Evolutionary conservation across 805 yeast species (phyloP).

Genomic region (Metahyphopichia silvanorum): DNA sequence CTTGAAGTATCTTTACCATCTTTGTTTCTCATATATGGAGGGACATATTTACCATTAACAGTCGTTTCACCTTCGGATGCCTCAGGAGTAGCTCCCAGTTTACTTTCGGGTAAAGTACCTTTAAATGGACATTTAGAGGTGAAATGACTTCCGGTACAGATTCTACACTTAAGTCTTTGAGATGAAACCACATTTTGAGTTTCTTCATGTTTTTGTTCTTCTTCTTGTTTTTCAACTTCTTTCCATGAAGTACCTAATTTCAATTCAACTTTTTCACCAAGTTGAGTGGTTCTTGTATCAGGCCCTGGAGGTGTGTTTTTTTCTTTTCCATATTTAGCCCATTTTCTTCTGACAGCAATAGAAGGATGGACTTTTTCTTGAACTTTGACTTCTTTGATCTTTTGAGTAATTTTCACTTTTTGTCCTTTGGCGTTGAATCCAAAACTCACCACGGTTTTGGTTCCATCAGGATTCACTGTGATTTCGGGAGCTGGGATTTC

Average conservation of each 20-base stretch:
- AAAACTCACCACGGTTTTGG: slow-evolving; percentile 81
- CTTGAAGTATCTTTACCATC: slow-evolving; percentile 47
- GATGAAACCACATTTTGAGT: slow-evolving; percentile 34
- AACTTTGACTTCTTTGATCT: slow-evolving; percentile 69
- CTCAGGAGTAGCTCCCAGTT: slow-evolving; percentile 35
- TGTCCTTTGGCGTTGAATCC: slow-evolving; percentile 74
- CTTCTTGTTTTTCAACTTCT: slow-evolving; percentile 71
- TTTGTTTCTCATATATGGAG: slow-evolving; percentile 43
- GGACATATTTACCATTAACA: slow-evolving; percentile 33
- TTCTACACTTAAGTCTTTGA: slow-evolving; percentile 69
- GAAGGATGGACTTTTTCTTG: slow-evolving; percentile 79
- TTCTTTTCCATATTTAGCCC: slow-evolving; percentile 88
- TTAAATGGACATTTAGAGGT: slow-evolving; percentile 95
- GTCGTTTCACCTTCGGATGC: slow-evolving; percentile 14
- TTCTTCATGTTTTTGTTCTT: slow-evolving; percentile 49
- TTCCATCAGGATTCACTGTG: slow-evolving; percentile 79
- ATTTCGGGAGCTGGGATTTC: slow-evolving; percentile 73
- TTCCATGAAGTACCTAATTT: slow-evolving; percentile 76
- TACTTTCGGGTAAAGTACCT: slow-evolving; percentile 66
- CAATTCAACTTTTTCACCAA: slow-evolving; percentile 80
- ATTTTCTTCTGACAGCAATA: slow-evolving; percentile 83
- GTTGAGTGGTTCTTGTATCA: slow-evolving; percentile 80
- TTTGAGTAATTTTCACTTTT: slow-evolving; percentile 85
- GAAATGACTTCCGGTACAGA: slow-evolving; percentile 92
- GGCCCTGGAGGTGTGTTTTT: slow-evolving; percentile 75